These are phyloP conservation scores for Geotrichum cucujoidarum DNA, from an alignment of 1,139 yeast genomes.

Conservation along the genomic window DNA sequence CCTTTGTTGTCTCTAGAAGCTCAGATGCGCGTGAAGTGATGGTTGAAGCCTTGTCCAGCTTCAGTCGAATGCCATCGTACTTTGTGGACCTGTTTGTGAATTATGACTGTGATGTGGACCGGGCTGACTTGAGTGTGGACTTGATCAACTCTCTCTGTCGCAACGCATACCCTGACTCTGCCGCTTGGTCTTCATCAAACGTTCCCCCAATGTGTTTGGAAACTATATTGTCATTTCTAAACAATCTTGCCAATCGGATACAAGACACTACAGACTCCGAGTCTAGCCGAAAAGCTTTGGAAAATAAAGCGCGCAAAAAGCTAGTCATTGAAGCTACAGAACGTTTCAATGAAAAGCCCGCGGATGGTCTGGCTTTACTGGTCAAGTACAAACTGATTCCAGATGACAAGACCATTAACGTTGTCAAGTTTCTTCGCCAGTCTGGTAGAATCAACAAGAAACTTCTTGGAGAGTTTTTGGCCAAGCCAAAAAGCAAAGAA, in stretches of 20 bases:
- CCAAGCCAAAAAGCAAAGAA: conserved; percentile 63
- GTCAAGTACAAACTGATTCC: conserved; percentile 60
- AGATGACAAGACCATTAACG: conserved; percentile 51
- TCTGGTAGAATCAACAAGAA: conserved; percentile 82
- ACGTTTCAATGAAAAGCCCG: conserved; percentile 70
- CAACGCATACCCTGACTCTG: conserved; percentile 75
- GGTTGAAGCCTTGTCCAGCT: conserved; percentile 76
- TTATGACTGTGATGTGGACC: conserved; percentile 87
- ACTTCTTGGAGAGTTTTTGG: conserved; percentile 76
- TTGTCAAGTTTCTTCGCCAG: conserved; percentile 70
- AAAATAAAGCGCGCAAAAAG: conserved; percentile 55
- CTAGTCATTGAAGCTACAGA: conserved; percentile 72
- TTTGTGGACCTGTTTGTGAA: conserved; percentile 73
- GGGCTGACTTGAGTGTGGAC: conserved; percentile 68
- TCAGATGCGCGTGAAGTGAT: conserved; percentile 67
- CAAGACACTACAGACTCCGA: conserved; percentile 18
- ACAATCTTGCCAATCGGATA: conserved; percentile 57
- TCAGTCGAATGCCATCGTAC: conserved; percentile 71
- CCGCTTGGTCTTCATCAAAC: conserved; percentile 66
- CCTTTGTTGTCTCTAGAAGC: conserved; percentile 24
- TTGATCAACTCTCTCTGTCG: conserved; percentile 67
- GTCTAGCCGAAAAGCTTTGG: conserved; percentile 23
- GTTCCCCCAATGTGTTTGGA: conserved; percentile 94
- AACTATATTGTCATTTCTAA: conserved; percentile 67
- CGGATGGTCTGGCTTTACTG: conserved; percentile 62